phyloP scores from a whole-genome alignment of 352 stramenopile species.

The Globisporangium heterothallicum region DNA sequence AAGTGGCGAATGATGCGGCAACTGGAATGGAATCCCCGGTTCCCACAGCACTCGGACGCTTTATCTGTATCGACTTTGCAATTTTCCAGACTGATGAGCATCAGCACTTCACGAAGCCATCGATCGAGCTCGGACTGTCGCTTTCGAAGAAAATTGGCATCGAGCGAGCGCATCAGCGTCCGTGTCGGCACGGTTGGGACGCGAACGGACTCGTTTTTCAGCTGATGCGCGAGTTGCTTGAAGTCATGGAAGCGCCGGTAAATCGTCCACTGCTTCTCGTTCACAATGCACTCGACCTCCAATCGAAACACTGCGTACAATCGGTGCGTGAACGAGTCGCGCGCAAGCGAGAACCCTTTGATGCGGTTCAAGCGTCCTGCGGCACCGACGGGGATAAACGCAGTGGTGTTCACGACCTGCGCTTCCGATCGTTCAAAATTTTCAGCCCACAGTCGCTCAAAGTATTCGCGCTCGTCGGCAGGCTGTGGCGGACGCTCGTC shows the following conservation, averaged over 20 bases:
- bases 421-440: constrained; percentile 83
- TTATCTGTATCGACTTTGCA: constrained; percentile 70
- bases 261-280: constrained; percentile 84
- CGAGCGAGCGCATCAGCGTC: constrained; percentile 78
- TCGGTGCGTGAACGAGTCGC: constrained; percentile 55
- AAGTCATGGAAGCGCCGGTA: constrained; percentile 85
- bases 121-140: constrained; percentile 77
- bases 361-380: constrained; percentile 72
- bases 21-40: constrained; percentile 60
- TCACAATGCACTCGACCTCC: constrained; percentile 83
- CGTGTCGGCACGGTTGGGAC: constrained; percentile 70
- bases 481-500: constrained; percentile 67
- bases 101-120: constrained; percentile 79
- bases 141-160: constrained; percentile 79
- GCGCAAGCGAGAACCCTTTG: constrained; percentile 74
- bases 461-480: constrained; percentile 74
- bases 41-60: constrained; percentile 54
- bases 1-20: constrained; percentile 68
- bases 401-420: constrained; percentile 54
- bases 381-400: constrained; percentile 60
- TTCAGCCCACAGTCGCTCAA: constrained; percentile 71
- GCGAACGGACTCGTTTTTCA: constrained; percentile 77
- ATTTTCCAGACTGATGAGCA: constrained; percentile 76
- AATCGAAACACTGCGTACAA: constrained; percentile 80
- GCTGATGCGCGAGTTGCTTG: constrained; percentile 74